phyloP scores from a whole-genome alignment of 108 stramenopile genomes.

The Fragilariopsis cylindrus region DNA sequence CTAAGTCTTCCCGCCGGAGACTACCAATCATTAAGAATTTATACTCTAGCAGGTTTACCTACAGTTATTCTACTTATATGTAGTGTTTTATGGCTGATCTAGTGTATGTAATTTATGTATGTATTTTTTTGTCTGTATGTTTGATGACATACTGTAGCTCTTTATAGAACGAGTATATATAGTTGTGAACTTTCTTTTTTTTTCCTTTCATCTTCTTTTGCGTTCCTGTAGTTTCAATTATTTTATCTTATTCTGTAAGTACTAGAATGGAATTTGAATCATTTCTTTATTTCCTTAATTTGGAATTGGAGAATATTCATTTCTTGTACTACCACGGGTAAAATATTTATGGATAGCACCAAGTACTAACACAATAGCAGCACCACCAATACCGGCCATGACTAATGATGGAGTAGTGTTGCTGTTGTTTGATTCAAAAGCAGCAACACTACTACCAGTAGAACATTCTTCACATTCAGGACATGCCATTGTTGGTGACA shows the following conservation, averaged over 20 bases:
- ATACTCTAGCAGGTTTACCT: too few species aligned
- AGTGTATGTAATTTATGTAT: too few species aligned
- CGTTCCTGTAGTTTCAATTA: not conserved
- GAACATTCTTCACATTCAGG: conserved; percentile 27
- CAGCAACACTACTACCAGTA: not conserved
- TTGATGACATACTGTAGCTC: not conserved
- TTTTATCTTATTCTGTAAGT: not conserved
- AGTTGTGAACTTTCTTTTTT: not conserved
- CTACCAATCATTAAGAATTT: too few species aligned
- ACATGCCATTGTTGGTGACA: conserved; percentile 33
- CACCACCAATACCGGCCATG: not conserved
- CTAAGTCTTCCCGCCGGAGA: too few species aligned
- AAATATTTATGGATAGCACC: not conserved
- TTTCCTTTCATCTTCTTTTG: not conserved
- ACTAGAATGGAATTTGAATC: not conserved
- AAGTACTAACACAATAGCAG: not conserved
- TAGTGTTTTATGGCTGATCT: too few species aligned
- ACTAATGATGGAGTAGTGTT: not conserved
- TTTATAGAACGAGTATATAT: not conserved
- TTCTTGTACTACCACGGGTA: not conserved
- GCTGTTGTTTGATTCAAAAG: not conserved
- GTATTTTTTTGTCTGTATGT: not conserved
- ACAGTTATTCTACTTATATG: too few species aligned
- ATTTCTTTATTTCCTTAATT: not conserved
- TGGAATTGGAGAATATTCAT: conserved; percentile 17